Conservation (phyloP, 2,329 filamentous ascomycete species). For the Cercospora canescens region DNA sequence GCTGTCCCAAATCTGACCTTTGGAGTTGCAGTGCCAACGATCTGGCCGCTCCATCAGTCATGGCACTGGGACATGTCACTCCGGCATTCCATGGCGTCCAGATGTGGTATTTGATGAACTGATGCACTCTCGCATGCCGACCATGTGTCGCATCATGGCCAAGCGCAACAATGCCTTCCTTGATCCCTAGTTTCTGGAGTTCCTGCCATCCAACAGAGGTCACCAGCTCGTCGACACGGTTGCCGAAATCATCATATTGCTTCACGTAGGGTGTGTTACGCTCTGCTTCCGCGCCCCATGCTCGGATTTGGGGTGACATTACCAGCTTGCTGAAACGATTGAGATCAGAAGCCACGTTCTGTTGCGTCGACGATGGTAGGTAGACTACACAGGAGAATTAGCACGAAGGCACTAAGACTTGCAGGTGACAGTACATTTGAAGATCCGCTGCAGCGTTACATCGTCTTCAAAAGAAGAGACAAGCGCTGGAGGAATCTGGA, state of each 20-base stretch:
- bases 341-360: background rate
- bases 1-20: background rate
- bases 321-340: background rate
- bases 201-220: constrained; percentile 67
- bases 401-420: background rate
- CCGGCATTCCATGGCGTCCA: constrained; percentile 19
- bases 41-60: constrained; percentile 23
- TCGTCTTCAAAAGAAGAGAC: constrained; percentile 1
- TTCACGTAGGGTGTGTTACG: constrained; percentile 62
- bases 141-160: constrained; percentile 58
- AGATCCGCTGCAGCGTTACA: background rate
- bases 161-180: constrained; percentile 59
- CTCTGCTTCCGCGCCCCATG: constrained; percentile 61
- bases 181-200: constrained; percentile 60
- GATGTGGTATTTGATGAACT: constrained; percentile 21
- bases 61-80: constrained; percentile 21
- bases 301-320: background rate
- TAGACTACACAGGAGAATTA: background rate
- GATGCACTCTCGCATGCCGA: constrained; percentile 13
- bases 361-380: background rate
- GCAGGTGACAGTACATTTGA: background rate
- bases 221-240: constrained; percentile 56
- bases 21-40: background rate
- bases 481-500: background rate
- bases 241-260: constrained; percentile 48